Conservation (phyloP, 495 filamentous ascomycete species). For the Penicillium samsonianum region DNA sequence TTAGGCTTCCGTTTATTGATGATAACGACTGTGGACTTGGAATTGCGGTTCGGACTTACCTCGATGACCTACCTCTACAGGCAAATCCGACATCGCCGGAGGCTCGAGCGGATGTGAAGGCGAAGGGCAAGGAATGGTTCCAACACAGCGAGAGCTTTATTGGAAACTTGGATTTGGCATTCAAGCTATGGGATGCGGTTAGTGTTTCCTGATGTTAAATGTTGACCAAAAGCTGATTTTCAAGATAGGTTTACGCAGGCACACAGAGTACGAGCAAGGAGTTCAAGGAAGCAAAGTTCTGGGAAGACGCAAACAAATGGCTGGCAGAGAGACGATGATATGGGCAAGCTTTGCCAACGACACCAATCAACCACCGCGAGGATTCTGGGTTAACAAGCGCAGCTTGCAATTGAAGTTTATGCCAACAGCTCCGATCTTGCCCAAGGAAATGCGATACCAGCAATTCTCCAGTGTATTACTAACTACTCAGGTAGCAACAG, state of each 20-base stretch:
- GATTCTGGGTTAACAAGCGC: conserved; percentile 21
- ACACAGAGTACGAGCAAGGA: conserved; percentile 65
- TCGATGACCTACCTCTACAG: conserved; percentile 75
- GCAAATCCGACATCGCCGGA: conserved; percentile 57
- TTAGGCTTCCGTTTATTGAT: conserved; percentile 79
- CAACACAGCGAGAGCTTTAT: conserved; percentile 73
- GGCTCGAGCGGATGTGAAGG: conserved; percentile 59
- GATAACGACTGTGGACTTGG: conserved; percentile 83
- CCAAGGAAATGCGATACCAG: conserved; percentile 6
- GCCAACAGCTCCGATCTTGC: conserved; percentile 1
- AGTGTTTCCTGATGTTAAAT: conserved; percentile 27
- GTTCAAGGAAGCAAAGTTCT: conserved; percentile 61
- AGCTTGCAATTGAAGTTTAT: conserved; percentile 12
- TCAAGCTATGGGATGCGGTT: conserved; percentile 80
- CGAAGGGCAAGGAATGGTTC: conserved; percentile 70
- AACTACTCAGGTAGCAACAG: conserved; percentile 13
- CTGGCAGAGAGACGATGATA: conserved; percentile 53
- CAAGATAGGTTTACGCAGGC: conserved; percentile 58
- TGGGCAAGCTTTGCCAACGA: conserved; percentile 14
- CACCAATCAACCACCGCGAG: conserved; percentile 18
- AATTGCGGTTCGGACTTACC: conserved; percentile 87
- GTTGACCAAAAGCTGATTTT: conserved; percentile 14
- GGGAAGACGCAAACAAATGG: conserved; percentile 68
- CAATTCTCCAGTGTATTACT: conserved; percentile 33
- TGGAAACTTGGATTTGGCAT: conserved; percentile 77